Evolutionary conservation across 345 rosid species (phyloP).

Genomic region (Melaleuca quinquenervia): DNA sequence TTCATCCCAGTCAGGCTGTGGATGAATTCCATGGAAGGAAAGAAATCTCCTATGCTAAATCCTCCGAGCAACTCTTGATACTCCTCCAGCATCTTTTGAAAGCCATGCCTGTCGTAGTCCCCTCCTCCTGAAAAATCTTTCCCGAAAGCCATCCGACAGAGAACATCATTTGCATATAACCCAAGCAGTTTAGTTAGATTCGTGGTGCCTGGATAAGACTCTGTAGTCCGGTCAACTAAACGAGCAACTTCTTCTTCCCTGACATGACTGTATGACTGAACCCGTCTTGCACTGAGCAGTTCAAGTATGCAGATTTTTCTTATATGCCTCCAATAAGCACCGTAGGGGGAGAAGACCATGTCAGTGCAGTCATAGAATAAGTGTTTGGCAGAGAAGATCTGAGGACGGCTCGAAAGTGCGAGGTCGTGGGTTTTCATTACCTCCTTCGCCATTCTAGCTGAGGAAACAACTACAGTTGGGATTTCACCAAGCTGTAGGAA

Average conservation of each 20-base stretch:
- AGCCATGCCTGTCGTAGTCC: slow-evolving; percentile 25
- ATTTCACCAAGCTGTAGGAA: slow-evolving; percentile 31
- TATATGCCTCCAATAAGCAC: slow-evolving; percentile 24
- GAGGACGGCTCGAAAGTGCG: slow-evolving; percentile 23
- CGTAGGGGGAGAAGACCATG: slow-evolving; percentile 27
- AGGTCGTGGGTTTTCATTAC: slow-evolving; percentile 36
- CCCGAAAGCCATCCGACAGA: slow-evolving; percentile 24
- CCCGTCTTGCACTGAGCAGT: slow-evolving; percentile 22
- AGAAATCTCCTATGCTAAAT: slow-evolving; percentile 27
- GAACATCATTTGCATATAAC: slow-evolving; percentile 18
- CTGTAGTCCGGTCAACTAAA: slow-evolving; percentile 12
- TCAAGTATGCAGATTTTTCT: slow-evolving; percentile 29
- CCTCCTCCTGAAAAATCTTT: slow-evolving; percentile 13
- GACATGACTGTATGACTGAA: slow-evolving; percentile 19
- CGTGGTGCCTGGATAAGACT: slow-evolving; percentile 3
- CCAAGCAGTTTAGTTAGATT: slow-evolving; percentile 17
- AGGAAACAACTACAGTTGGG: slow-evolving; percentile 35
- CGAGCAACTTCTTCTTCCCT: slow-evolving; percentile 31
- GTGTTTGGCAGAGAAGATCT: slow-evolving; percentile 18
- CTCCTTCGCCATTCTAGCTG: slow-evolving; percentile 23
- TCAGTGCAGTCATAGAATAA: slow-evolving; percentile 24
- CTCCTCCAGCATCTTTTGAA: slow-evolving; percentile 40
- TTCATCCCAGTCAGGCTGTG: slow-evolving; percentile 27
- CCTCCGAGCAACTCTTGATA: slow-evolving; percentile 25
- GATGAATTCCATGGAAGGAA: slow-evolving; percentile 29